Percentiles rank a stretch among this genome's conserved stretches.
Evolutionary conservation across 2,329 filamentous ascomycete species (phyloP).

Genomic region (Trematosphaeria pertusa): DNA sequence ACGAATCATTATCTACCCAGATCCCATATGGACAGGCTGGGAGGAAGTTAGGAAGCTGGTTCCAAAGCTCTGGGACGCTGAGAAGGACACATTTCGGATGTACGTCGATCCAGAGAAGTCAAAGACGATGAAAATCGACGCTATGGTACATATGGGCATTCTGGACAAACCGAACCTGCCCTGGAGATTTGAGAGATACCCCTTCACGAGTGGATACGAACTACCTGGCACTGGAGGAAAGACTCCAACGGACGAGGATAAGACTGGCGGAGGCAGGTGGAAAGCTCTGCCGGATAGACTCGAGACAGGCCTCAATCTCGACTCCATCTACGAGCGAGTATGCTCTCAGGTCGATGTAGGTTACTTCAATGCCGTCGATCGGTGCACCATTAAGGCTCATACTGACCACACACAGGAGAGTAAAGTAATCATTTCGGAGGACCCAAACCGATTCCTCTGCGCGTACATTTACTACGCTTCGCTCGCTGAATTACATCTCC

Average conservation of each 20-base stretch:
- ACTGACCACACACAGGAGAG: neutral
- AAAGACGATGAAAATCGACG: neutral
- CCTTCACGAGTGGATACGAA: neutral
- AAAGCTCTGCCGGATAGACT: neutral
- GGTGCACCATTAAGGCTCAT: too few relatives aligned
- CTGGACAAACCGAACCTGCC: neutral
- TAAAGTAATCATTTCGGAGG: conserved; percentile 8
- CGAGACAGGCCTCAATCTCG: neutral
- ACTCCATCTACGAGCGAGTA: too few relatives aligned
- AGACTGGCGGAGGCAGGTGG: conserved; percentile 4
- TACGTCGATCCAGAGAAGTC: too few relatives aligned
- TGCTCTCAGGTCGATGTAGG: too few relatives aligned
- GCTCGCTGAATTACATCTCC: neutral
- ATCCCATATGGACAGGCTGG: neutral
- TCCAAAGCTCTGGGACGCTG: neutral
- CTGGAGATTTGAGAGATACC: neutral
- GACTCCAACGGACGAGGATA: neutral
- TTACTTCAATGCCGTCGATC: too few relatives aligned
- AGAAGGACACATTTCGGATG: neutral
- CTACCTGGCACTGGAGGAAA: conserved; percentile 1
- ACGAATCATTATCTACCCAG: neutral
- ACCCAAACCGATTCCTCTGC: conserved; percentile 4
- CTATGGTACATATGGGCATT: neutral
- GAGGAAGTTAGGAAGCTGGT: too few relatives aligned
- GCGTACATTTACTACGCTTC: neutral